phyloP scores from a whole-genome alignment of 805 yeast genomes.

The Saturnispora saitoi region DNA sequence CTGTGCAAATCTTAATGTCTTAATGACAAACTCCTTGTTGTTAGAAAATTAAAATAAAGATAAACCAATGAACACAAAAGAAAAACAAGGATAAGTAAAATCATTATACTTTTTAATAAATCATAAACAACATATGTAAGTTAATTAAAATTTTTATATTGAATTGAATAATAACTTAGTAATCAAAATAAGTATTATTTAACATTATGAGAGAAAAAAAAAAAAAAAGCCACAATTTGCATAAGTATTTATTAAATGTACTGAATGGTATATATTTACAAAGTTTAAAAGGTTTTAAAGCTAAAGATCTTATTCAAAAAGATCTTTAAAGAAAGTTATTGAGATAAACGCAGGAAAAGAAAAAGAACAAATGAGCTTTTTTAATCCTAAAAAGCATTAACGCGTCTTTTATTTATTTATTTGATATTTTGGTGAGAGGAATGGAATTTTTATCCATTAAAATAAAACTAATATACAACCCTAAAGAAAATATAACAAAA shows the following conservation, averaged over 20 bases:
- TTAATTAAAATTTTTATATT: no score
- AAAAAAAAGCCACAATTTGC: no score
- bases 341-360: background rate
- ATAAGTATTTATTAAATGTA: no score
- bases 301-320: no score
- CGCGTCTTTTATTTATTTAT: background rate
- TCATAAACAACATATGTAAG: no score
- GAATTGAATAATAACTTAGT: no score
- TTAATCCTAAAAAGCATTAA: background rate
- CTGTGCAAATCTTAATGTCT: background rate
- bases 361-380: background rate
- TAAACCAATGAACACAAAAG: background rate
- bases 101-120: background rate
- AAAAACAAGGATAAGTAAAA: background rate
- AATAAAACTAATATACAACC: conserved; percentile 28
- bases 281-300: no score
- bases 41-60: background rate
- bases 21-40: conserved; percentile 2
- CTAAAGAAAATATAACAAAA: conserved; percentile 20
- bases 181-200: no score
- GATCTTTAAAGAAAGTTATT: no score
- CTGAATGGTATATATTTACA: no score
- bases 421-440: no score
- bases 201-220: no score
- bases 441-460: conserved; percentile 16